Evolutionary conservation across 805 yeast species (phyloP).

Genomic region (Komagataella ulmi): DNA sequence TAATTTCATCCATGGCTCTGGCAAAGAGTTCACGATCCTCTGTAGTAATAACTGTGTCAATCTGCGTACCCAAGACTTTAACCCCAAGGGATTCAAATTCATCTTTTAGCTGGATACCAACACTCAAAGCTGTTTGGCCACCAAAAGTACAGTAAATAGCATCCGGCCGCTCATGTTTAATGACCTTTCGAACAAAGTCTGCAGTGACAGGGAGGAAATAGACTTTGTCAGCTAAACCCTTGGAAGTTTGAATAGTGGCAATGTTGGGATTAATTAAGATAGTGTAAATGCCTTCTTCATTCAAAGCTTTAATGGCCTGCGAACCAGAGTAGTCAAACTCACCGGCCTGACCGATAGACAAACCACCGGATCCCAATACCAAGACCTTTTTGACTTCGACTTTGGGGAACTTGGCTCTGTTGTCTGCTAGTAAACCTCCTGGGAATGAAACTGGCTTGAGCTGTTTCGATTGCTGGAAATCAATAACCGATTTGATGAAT

Average conservation of each 20-base stretch:
- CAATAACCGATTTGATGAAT: conserved; percentile 70
- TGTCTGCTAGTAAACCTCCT: conserved; percentile 71
- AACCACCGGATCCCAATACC: conserved; percentile 95
- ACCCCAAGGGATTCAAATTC: conserved; percentile 89
- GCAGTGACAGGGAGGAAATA: conserved; percentile 96
- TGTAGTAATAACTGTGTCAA: conserved; percentile 91
- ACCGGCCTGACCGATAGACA: conserved; percentile 98
- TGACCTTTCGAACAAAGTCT: conserved; percentile 92
- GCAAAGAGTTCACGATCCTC: conserved; percentile 97
- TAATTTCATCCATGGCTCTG: conserved; percentile 85
- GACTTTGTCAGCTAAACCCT: conserved; percentile 96
- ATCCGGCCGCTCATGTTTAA: conserved; percentile 90
- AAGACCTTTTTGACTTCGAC: conserved; percentile 82
- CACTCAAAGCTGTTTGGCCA: conserved; percentile 96
- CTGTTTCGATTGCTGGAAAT: conserved; percentile 38
- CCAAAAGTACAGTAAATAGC: conserved; percentile 96
- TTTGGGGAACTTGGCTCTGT: conserved; percentile 62
- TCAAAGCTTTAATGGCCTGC: conserved; percentile 96
- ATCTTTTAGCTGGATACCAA: conserved; percentile 91
- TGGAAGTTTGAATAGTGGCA: conserved; percentile 96
- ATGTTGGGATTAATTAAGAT: conserved; percentile 94
- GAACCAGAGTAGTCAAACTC: conserved; percentile 98
- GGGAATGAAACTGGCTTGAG: conserved; percentile 78
- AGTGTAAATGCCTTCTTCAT: conserved; percentile 95
- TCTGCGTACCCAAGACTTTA: conserved; percentile 91